Conservation (phyloP, 306 rosid genomes). For the Datisca glomerata region DNA sequence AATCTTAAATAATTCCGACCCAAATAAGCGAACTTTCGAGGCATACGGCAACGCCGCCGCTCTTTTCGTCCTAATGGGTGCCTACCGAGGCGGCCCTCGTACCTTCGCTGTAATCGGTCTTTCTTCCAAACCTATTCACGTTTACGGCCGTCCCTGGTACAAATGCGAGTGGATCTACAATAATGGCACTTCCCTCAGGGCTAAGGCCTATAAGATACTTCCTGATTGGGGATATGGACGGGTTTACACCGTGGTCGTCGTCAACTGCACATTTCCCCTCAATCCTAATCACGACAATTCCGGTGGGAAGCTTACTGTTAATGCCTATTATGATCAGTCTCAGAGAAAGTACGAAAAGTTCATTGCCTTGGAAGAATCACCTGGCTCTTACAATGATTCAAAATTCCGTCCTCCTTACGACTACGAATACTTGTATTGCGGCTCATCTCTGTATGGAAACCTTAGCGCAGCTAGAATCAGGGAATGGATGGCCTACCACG, state of each 20-base stretch:
- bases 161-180: slow-evolving; percentile 30
- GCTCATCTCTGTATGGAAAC: slow-evolving; percentile 25
- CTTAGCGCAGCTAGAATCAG: slow-evolving; percentile 21
- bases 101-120: slow-evolving; percentile 27
- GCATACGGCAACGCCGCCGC: slow-evolving; percentile 25
- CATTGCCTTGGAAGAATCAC: slow-evolving; percentile 22
- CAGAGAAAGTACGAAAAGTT: slow-evolving; percentile 23
- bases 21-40: slow-evolving; percentile 18
- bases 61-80: slow-evolving; percentile 25
- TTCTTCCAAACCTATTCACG: slow-evolving; percentile 30
- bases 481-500: slow-evolving; percentile 37
- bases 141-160: slow-evolving; percentile 26
- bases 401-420: slow-evolving; percentile 18
- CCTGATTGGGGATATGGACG: slow-evolving; percentile 40
- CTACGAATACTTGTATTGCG: slow-evolving; percentile 28
- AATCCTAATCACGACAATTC: slow-evolving; percentile 20
- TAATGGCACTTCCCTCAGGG: slow-evolving; percentile 19
- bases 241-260: slow-evolving; percentile 28
- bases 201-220: slow-evolving; percentile 23
- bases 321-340: slow-evolving; percentile 19
- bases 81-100: slow-evolving; percentile 24
- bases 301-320: slow-evolving; percentile 24
- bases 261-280: slow-evolving; percentile 27
- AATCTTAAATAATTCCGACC: too few species aligned
- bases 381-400: slow-evolving; percentile 19